These are phyloP conservation scores for Trichaptum fuscoviolaceum DNA, from an alignment of 768 basidiomycete species.

Conservation along the genomic window DNA sequence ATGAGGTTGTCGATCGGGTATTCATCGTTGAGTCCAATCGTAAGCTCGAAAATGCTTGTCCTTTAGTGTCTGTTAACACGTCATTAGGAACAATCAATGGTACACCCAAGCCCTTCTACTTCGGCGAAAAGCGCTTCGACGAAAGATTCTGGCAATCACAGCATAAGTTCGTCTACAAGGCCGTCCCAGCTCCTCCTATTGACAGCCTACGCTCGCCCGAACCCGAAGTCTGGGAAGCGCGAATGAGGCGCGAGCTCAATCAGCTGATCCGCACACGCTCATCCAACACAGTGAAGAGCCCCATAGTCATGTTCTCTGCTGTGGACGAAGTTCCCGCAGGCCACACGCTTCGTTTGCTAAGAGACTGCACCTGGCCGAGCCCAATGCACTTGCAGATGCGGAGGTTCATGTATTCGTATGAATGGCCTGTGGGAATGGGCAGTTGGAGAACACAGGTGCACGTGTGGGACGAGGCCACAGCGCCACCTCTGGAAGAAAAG, in stretches of 20 bases:
- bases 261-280: constrained; percentile 36
- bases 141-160: constrained; percentile 43
- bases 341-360: constrained; percentile 46
- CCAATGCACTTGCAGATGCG: constrained; percentile 57
- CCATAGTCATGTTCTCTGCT: constrained; percentile 57
- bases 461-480: constrained; percentile 35
- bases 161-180: constrained; percentile 47
- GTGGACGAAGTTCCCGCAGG: constrained; percentile 56
- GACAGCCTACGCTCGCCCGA: constrained; percentile 11
- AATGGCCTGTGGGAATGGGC: constrained; percentile 50
- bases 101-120: constrained; percentile 46
- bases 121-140: constrained; percentile 34
- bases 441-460: constrained; percentile 56
- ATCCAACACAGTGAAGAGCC: constrained; percentile 23
- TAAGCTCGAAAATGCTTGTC: background rate
- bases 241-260: constrained; percentile 47
- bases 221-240: constrained; percentile 32
- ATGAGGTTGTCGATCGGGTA: constrained; percentile 51
- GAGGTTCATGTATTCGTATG: constrained; percentile 55
- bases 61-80: background rate
- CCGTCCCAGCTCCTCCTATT: constrained; percentile 43
- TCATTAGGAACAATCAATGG: constrained; percentile 48
- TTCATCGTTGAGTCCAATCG: constrained; percentile 56
- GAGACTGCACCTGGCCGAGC: constrained; percentile 45
- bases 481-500: background rate